phyloP scores from a whole-genome alignment of 1,139 yeast genomes.

The Candida tetrigidarum region DNA sequence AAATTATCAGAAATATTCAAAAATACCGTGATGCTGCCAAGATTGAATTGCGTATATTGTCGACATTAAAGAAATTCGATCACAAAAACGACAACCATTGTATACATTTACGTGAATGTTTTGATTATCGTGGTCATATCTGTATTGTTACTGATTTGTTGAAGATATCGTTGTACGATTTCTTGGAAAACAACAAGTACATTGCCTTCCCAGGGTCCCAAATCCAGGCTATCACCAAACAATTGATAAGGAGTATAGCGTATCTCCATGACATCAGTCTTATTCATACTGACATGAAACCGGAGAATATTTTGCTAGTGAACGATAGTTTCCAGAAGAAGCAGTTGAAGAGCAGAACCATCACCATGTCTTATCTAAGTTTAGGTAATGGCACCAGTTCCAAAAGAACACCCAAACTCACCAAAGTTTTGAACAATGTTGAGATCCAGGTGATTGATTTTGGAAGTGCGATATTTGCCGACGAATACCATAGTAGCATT shows the following conservation, averaged over 20 bases:
- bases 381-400: conserved; percentile 18
- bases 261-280: conserved; percentile 87
- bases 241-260: conserved; percentile 82
- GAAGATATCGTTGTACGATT: conserved; percentile 87
- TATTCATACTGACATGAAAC: conserved; percentile 94
- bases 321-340: conserved; percentile 54
- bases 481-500: conserved; percentile 84
- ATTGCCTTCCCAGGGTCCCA: conserved; percentile 82
- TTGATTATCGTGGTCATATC: conserved; percentile 92
- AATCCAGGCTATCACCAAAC: conserved; percentile 87
- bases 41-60: conserved; percentile 76
- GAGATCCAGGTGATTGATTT: conserved; percentile 91
- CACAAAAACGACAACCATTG: conserved; percentile 69
- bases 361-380: conserved; percentile 34
- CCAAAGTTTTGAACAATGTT: conserved; percentile 71
- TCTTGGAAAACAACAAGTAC: conserved; percentile 75
- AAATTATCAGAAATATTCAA: conserved; percentile 81
- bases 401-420: conserved; percentile 39
- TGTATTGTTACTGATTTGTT: conserved; percentile 90
- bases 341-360: conserved; percentile 37
- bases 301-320: conserved; percentile 86
- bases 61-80: conserved; percentile 80
- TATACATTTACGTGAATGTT: conserved; percentile 84
- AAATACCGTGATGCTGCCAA: conserved; percentile 86
- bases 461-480: conserved; percentile 93